Percentiles rank a stretch among this genome's conserved stretches.
phyloP scores from a whole-genome alignment of 2,329 filamentous ascomycete genomes.

The Xylaria sp. region DNA sequence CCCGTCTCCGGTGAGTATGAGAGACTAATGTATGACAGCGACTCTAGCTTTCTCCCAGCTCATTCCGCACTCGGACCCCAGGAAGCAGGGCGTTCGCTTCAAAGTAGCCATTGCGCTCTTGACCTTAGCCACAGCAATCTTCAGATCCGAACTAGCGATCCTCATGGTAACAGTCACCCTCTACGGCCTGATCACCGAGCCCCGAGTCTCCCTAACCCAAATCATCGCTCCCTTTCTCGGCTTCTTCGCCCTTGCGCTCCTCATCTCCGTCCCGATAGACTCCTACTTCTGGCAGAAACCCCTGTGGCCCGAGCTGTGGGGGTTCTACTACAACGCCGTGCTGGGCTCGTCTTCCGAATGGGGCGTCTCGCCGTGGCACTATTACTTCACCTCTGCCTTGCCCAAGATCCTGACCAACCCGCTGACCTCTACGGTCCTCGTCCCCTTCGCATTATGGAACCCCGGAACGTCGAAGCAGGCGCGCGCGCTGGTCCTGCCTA shows the following conservation, averaged over 20 bases:
- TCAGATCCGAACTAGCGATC: conserved; percentile 87
- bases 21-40: conserved; percentile 50
- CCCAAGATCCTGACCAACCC: conserved; percentile 88
- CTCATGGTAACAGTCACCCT: conserved; percentile 72
- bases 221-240: conserved; percentile 70
- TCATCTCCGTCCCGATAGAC: conserved; percentile 76
- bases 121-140: conserved; percentile 80
- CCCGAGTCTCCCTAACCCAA: conserved; percentile 30
- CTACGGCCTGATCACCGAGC: conserved; percentile 60
- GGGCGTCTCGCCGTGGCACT: conserved; percentile 85
- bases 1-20: too few species aligned
- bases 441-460: conserved; percentile 57
- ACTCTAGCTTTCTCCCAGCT: conserved; percentile 66
- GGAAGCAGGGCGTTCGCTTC: conserved; percentile 51
- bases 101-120: conserved; percentile 74
- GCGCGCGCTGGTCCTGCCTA: conserved; percentile 65
- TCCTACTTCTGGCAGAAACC: conserved; percentile 91
- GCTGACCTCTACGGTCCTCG: conserved; percentile 60
- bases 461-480: conserved; percentile 52
- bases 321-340: conserved; percentile 90
- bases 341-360: conserved; percentile 82
- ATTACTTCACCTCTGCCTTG: conserved; percentile 82
- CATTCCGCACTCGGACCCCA: conserved; percentile 45
- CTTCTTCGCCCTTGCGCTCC: conserved; percentile 70
- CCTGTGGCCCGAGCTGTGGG: conserved; percentile 88